Evolutionary conservation across 2,329 filamentous ascomycete species (phyloP).

Genomic region (Pyrenophora graminea): DNA sequence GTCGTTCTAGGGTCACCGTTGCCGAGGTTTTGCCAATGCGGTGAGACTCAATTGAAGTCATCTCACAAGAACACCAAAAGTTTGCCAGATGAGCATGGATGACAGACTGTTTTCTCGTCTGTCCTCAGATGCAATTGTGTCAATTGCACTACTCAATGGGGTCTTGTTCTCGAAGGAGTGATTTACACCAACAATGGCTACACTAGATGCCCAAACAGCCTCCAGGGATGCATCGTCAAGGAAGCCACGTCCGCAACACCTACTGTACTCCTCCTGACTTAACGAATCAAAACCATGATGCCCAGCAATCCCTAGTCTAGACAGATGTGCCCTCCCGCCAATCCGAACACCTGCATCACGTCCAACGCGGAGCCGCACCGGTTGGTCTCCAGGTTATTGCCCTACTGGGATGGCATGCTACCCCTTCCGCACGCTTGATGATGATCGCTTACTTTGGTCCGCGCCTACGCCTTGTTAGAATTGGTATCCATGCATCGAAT

Average conservation of each 20-base stretch:
- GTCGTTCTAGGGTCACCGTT: conserved; percentile 1
- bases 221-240: conserved; percentile 1
- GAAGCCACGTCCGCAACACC: conserved; percentile 20
- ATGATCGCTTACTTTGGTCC: conserved; percentile 34
- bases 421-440: conserved; percentile 17
- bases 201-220: conserved; percentile 4
- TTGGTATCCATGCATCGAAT: conserved; percentile 11
- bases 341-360: conserved; percentile 17
- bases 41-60: background rate
- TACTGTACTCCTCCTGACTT: conserved; percentile 15
- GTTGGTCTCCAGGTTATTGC: conserved; percentile 19
- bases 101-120: background rate
- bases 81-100: background rate
- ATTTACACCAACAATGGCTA: background rate
- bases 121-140: background rate
- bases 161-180: background rate
- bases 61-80: background rate
- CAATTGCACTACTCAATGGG: background rate
- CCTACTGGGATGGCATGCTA: conserved; percentile 15
- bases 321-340: conserved; percentile 18
- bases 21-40: conserved; percentile 2
- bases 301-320: conserved; percentile 12
- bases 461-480: conserved; percentile 22
- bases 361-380: conserved; percentile 31
- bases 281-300: conserved; percentile 10